Evolutionary conservation across 2,329 filamentous ascomycete genomes (phyloP), one percentile per base, ranked within the genome.

Genomic region (Ophiostoma angusticollis): DNA sequence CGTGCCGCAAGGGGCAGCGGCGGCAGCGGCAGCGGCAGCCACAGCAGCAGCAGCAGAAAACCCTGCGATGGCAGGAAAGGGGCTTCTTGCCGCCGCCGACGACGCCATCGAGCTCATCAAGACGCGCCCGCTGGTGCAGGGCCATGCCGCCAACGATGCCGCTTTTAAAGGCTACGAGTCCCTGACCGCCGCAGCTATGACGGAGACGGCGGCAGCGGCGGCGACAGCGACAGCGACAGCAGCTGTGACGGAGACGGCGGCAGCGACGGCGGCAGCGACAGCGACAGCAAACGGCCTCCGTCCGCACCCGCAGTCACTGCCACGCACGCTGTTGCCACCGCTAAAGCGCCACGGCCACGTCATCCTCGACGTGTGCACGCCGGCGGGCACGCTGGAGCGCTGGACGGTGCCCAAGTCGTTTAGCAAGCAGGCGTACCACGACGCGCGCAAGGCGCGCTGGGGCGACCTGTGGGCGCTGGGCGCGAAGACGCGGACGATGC

Each of bases 381-480:
- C 89, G 0, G 70, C 74, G 1, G 91, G 84, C 23, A 77, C 72
- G 30, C 77, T 95, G 24, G 89, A 98, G 64, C 83, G 91, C 40
- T 98, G 91, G 91, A 91, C 81, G 0, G 80, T 98, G 0, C 84
- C 89, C 2, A 78, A 78, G 49, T 85, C 78, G 43, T 91, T 80
- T 59, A 80, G 79, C 56, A 78, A 73, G 50, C 76, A 81, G 51
- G 86, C 86, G 1, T 96, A 89, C 62, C 84, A 83, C 50, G 91
- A 96, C 55, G 91, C 91, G 25, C 77, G 91, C 45, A 98, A 98
- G 62, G 73, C 80, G 1, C 64, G 64, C 38, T 96, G 89, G 91
- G 91, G 91, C 28, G 91, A 96, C 56, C 66, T 96, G 9, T 98
- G 91, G 91, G 86, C 89, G 1, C 67, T 96, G 0, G 91, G 91